Evolutionary conservation across 1,284 basidiomycete genomes (phyloP).

Genomic region (Cutaneotrichosporon cyanovorans): DNA sequence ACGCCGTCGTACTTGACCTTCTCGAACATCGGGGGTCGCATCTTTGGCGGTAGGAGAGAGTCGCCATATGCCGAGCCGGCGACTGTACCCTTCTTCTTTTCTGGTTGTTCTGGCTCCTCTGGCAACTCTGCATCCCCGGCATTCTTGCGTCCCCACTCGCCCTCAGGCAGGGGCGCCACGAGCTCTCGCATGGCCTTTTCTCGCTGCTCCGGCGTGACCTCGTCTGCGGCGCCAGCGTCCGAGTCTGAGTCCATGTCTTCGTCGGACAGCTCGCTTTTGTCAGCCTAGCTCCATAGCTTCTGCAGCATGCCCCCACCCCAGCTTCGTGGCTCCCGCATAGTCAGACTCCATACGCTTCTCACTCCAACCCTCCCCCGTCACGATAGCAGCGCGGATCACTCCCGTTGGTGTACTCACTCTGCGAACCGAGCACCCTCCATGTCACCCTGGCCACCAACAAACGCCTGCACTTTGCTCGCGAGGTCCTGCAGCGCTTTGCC

Average conservation of each 20-base stretch:
- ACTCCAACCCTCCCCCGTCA: not conserved
- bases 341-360: not conserved
- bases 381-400: not conserved
- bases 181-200: slow-evolving; percentile 39
- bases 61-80: slow-evolving; percentile 9
- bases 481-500: slow-evolving; percentile 63
- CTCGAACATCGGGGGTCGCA: slow-evolving; percentile 66
- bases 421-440: slow-evolving; percentile 77
- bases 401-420: too few species aligned
- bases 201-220: slow-evolving; percentile 34
- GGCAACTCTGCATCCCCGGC: slow-evolving; percentile 3
- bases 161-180: slow-evolving; percentile 40
- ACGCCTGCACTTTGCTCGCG: slow-evolving; percentile 73
- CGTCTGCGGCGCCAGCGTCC: slow-evolving; percentile 26
- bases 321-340: too few species aligned
- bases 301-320: too few species aligned
- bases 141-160: slow-evolving; percentile 46
- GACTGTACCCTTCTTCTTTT: slow-evolving; percentile 1
- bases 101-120: not conserved
- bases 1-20: slow-evolving; percentile 71
- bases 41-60: slow-evolving; percentile 39
- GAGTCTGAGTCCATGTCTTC: slow-evolving; percentile 41
- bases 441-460: slow-evolving; percentile 79
- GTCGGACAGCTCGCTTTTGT: slow-evolving; percentile 44
- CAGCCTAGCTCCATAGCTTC: too few species aligned